Base-by-base conservation (phyloP, 805 yeast genomes). In the Saccharomycopsis babjevae region DNA sequence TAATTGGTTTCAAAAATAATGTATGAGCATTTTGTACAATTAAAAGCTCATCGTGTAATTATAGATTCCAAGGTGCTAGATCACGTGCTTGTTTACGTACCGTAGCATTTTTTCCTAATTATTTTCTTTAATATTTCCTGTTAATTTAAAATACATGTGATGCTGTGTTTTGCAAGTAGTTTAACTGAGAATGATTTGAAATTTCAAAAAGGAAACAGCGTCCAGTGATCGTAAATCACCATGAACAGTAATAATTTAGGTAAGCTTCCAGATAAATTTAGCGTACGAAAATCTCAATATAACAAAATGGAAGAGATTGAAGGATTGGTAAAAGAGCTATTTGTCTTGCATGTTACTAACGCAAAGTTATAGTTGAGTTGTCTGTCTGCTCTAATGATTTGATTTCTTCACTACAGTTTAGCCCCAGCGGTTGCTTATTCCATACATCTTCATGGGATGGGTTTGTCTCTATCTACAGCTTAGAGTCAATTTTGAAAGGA, bases 361-460 rank as follows among this genome's bases (percentile, higher is more conserved):
- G 11, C 8, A 11, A 16, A 13, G 4, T 16, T 28, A 42, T 3
- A 60, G 62, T 58, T 43, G 61, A 59, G 42, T 28, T 62, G 8
- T 38, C 56, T 5, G 20, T 50, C 5, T 20, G 16, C 16, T 28
- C 62, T 10, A 28, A 28, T 32, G 65, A 63, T 50, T 34, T 63
- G 7, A 59, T 63, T 18, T 63, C 65, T 20, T 52, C 62, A 20
- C 11, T 63, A 1, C 28, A 54, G 25, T 63, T 63, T 40, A 61
- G 50, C 28, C 43, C 59, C 15, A 18, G 20, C 42, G 52, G 54
- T 13, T 30, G n/a, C 3, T 30, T 43, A 2, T 54, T 59, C 13
- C 56, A 25, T 7, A 50, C 50, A 10, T 36, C 62, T 6, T 56
- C 62, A 8, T 63, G 65, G 65, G 64, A 63, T 54, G 61, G 61